Conservation (phyloP, 352 stramenopile genomes). For the Halophytophthora polymorphica region DNA sequence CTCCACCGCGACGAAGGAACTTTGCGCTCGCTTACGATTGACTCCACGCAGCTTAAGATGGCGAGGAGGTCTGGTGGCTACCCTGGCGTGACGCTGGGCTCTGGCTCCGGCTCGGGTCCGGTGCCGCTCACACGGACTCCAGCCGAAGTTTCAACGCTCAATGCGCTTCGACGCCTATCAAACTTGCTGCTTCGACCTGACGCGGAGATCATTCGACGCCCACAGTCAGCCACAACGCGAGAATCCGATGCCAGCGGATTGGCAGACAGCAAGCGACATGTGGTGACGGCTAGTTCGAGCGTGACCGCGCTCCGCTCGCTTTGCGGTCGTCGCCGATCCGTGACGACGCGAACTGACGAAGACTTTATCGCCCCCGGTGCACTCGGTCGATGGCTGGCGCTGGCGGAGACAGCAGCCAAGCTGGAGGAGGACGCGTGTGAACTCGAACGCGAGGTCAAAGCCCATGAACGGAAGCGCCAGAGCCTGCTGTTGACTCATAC, state of each 20-base stretch:
- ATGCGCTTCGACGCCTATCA: slow-evolving; percentile 17
- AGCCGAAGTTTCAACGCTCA: slow-evolving; percentile 24
- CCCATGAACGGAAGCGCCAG: slow-evolving; percentile 16
- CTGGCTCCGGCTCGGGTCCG: not conserved
- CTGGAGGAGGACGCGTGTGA: slow-evolving; percentile 13
- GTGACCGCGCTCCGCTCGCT: slow-evolving; percentile 22
- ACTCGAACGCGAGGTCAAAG: slow-evolving; percentile 22
- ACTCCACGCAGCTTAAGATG: not conserved
- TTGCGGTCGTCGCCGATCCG: slow-evolving; percentile 13
- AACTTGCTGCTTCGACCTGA: slow-evolving; percentile 10
- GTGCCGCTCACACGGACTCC: slow-evolving; percentile 24
- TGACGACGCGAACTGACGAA: slow-evolving; percentile 2
- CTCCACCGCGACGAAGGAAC: too few species aligned
- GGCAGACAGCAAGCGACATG: not conserved
- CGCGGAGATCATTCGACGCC: slow-evolving; percentile 4
- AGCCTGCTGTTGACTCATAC: not conserved
- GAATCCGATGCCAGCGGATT: not conserved
- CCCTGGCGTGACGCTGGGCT: too few species aligned
- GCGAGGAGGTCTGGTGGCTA: too few species aligned
- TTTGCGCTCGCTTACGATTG: too few species aligned
- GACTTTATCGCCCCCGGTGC: slow-evolving; percentile 1
- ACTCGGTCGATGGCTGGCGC: slow-evolving; percentile 22
- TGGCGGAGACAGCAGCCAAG: slow-evolving; percentile 13
- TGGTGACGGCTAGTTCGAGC: slow-evolving; percentile 12
- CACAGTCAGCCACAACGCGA: slow-evolving; percentile 14